These are phyloP conservation scores for Zychaea mexicana DNA, from an alignment of 371 early-diverging fungal genomes.

Conservation along the genomic window DNA sequence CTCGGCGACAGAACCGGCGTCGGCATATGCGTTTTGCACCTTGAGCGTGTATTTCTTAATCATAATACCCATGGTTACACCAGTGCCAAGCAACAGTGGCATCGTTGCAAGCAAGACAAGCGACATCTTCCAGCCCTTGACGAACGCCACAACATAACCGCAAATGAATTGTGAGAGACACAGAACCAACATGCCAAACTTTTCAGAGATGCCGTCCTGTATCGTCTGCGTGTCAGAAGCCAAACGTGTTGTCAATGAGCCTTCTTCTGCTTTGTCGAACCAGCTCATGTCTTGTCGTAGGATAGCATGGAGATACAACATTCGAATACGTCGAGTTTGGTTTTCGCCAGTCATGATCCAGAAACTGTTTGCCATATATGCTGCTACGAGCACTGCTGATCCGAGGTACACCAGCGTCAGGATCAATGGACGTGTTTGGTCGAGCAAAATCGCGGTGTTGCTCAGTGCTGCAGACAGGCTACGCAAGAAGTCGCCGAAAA, in stretches of 20 bases:
- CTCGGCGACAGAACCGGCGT: conserved; percentile 82
- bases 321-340: conserved; percentile 59
- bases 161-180: conserved; percentile 13
- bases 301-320: conserved; percentile 66
- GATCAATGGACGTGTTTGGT: conserved; percentile 32
- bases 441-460: conserved; percentile 9
- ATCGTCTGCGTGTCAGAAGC: conserved; percentile 72
- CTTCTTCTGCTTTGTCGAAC: conserved; percentile 73
- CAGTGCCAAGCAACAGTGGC: conserved; percentile 50
- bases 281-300: conserved; percentile 87
- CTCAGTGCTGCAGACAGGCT: conserved; percentile 32
- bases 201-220: conserved; percentile 84
- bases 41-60: conserved; percentile 41
- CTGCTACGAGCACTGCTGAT: conserved; percentile 23
- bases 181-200: conserved; percentile 66
- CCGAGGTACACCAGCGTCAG: conserved; percentile 33
- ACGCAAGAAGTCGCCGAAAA: conserved; percentile 44
- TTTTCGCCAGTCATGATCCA: conserved; percentile 42
- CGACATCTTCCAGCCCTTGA: conserved; percentile 79
- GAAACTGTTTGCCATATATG: conserved; percentile 27
- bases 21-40: conserved; percentile 59
- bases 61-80: conserved; percentile 63
- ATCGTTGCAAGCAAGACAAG: conserved; percentile 69
- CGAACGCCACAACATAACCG: conserved; percentile 75
- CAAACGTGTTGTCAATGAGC: conserved; percentile 69